Base-by-base conservation (phyloP, 1,139 yeast genomes). In the Maudiozyma humilis region DNA sequence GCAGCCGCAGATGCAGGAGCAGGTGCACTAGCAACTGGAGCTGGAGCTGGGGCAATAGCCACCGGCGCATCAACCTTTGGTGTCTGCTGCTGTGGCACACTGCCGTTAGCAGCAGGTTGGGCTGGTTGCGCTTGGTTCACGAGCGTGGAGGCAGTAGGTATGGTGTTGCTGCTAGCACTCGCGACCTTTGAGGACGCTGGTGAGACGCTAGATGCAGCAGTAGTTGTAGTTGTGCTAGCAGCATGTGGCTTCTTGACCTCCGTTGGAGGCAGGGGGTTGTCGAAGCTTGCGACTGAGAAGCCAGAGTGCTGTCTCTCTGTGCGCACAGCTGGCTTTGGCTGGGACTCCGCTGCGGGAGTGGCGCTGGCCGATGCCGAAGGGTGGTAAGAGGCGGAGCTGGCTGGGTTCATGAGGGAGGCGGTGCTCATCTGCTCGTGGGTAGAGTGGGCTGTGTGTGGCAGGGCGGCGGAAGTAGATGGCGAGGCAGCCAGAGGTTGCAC, bases 221-320 rank as follows among this genome's bases (percentile, higher is more conserved):
- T 32, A 17, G 30, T 16, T 4, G 38, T n/a, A 14, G 32, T 36
- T 15, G 15, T 25, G 16, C 39, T 36, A n/a, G 39, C 17, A 27
- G 17, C 16, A 10, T 23, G 23, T 25, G 18, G 25, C 15, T 29
- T 16, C n/a, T 40, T 23, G 13, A 35, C 34, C 7, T 36, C 31
- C 5, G 17, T 19, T 10, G 47, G 39, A 2, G 53, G 54, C 31
- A 58, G 40, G 8, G 63, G 63, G 38, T 58, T 60, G 55, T 52
- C 63, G 47, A 47, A 52, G 46, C 60, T 59, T 17, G 59, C 60
- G 17, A 53, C 53, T 4, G 61, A 56, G 32, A 58, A 50, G 6
- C 60, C 59, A 39, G 44, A 36, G 34, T 44, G 47, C 14, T 38
- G 31, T 27, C 33, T 36, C 32, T 41, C 44, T 3, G 32, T 12